A percentile compares a stretch with the other conserved stretches of the same genome.
Conservation (phyloP, 2,329 filamentous ascomycete genomes). For the Waltergamsia citrina region DNA sequence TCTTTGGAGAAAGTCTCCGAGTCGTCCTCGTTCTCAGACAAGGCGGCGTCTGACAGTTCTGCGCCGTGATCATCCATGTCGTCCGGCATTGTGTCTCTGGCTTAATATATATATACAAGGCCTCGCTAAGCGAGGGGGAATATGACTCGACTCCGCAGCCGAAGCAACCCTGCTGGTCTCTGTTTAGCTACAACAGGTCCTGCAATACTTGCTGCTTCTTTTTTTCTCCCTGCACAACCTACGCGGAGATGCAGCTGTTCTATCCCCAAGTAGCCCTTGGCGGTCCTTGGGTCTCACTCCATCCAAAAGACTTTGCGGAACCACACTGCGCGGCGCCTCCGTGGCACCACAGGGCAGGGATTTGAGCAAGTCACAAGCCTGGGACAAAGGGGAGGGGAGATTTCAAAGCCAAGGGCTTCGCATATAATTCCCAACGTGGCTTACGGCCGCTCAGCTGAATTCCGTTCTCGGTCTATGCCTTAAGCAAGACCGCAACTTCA, state of each 20-base stretch:
- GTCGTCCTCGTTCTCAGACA: constrained; percentile 52
- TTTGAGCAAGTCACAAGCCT: background rate
- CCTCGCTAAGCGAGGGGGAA: no score
- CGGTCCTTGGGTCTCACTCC: constrained; percentile 2
- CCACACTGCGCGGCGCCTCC: constrained; percentile 4
- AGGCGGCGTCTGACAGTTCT: constrained; percentile 43
- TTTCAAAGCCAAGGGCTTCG: background rate
- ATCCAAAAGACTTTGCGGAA: constrained; percentile 3
- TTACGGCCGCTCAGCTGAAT: background rate
- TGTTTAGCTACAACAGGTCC: background rate
- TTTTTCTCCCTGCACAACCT: background rate
- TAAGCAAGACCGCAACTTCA: background rate
- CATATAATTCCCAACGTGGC: constrained; percentile 2
- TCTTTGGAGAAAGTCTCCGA: constrained; percentile 34
- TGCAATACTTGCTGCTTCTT: background rate
- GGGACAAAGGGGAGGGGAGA: background rate
- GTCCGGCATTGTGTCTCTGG: constrained; percentile 44
- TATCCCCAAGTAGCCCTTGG: constrained; percentile 1
- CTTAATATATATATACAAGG: constrained; percentile 28
- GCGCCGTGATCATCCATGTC: constrained; percentile 41
- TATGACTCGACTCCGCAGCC: no score
- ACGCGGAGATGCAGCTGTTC: constrained; percentile 1
- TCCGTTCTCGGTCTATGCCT: background rate
- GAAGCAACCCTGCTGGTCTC: no score
- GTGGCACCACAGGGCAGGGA: constrained; percentile 4